Conservation (phyloP, 441 rosid genomes). For the Theobroma grandiflorum region DNA sequence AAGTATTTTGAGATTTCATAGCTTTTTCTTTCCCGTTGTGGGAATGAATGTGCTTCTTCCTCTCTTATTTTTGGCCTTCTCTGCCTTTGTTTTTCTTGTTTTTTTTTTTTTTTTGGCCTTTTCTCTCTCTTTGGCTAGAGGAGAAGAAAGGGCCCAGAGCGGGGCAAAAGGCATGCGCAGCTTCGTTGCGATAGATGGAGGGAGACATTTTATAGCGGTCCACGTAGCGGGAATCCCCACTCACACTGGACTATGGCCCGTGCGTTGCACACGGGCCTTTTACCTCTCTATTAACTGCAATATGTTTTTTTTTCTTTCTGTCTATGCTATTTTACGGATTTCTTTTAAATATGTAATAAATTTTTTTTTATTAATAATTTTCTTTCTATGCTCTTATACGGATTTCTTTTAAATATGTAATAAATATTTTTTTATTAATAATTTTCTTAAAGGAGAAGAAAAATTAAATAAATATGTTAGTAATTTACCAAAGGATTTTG, state of each 20-base stretch:
- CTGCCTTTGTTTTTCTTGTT: no score
- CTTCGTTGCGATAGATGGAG: not conserved
- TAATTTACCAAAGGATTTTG: not conserved
- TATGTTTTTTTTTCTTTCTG: no score
- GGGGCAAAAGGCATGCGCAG: not conserved
- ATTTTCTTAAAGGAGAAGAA: not conserved
- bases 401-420: no score
- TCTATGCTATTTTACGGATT: no score
- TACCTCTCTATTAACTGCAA: no score
- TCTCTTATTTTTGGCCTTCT: no score
- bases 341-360: no score
- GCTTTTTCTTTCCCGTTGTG: not conserved
- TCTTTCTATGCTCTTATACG: no score
- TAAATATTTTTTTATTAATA: no score
- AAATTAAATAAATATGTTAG: not conserved
- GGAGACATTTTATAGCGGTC: not conserved
- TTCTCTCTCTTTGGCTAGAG: not conserved
- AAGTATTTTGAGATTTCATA: slow-evolving; percentile 1
- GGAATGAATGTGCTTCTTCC: no score
- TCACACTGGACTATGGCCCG: not conserved
- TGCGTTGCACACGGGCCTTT: no score
- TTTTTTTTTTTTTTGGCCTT: not conserved
- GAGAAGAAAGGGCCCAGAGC: not conserved
- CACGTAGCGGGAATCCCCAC: not conserved
- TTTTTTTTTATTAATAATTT: no score